Conservation (phyloP, 1,139 yeast genomes). For the Pichia sp. region DNA sequence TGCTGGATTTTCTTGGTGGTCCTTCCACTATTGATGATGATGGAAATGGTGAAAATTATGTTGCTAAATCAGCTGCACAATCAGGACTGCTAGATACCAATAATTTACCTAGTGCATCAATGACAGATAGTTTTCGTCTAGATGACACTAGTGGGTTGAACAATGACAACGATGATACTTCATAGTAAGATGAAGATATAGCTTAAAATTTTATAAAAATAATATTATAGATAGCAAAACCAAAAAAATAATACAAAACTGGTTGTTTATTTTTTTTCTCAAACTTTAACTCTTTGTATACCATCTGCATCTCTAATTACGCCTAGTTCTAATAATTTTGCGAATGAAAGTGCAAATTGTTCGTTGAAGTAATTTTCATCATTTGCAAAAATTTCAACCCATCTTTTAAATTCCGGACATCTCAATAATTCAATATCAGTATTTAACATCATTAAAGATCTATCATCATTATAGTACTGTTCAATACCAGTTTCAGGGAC, state of each 20-base stretch:
- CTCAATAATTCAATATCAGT: slow-evolving; percentile 71
- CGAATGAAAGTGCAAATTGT: slow-evolving; percentile 67
- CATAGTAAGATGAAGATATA: neutral
- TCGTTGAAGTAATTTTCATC: slow-evolving; percentile 64
- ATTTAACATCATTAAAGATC: slow-evolving; percentile 76
- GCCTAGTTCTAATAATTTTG: slow-evolving; percentile 69
- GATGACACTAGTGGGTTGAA: slow-evolving; percentile 24
- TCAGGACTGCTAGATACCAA: slow-evolving; percentile 47
- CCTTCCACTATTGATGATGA: slow-evolving; percentile 44
- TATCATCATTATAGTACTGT: slow-evolving; percentile 36
- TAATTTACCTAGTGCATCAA: slow-evolving; percentile 48
- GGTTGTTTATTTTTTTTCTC: neutral
- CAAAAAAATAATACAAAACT: neutral
- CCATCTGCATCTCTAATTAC: slow-evolving; percentile 36
- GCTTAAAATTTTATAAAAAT: neutral
- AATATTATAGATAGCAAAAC: slow-evolving; percentile 5
- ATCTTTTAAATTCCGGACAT: slow-evolving; percentile 58
- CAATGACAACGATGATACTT: slow-evolving; percentile 5
- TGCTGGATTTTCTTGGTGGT: slow-evolving; percentile 80
- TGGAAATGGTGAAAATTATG: slow-evolving; percentile 38
- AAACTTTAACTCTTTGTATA: slow-evolving; percentile 26
- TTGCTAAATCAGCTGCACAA: slow-evolving; percentile 33
- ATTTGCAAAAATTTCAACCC: slow-evolving; percentile 66
- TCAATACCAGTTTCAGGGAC: slow-evolving; percentile 39
- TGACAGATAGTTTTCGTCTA: slow-evolving; percentile 25